Conservation (phyloP, 164 flowering plant species). For the Stephania cephalantha region DNA sequence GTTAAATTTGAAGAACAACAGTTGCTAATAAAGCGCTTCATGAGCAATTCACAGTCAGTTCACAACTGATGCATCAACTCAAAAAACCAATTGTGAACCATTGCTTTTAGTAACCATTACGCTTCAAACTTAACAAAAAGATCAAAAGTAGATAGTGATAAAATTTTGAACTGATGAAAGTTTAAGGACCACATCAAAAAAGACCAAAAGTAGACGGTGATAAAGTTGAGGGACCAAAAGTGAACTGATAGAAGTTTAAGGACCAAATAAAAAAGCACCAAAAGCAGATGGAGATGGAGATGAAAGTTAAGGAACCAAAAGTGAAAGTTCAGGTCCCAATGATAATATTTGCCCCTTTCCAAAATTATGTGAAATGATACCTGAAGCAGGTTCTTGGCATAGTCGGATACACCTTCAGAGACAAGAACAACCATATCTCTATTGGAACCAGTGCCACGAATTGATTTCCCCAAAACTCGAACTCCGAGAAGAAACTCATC, state of each 20-base stretch:
- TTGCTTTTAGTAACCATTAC: not conserved
- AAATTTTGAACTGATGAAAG: no score
- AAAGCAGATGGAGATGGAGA: no score
- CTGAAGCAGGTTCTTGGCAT: constrained; percentile 72
- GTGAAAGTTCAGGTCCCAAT: not conserved
- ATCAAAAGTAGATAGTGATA: not conserved
- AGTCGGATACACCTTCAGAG: constrained; percentile 91
- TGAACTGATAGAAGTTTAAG: no score
- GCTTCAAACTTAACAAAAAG: not conserved
- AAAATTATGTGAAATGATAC: constrained; percentile 20
- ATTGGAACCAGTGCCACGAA: constrained; percentile 71
- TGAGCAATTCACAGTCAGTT: not conserved
- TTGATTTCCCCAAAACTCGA: constrained; percentile 88
- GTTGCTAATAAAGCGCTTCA: no score
- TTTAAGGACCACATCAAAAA: no score
- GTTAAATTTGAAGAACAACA: no score
- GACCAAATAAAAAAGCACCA: no score
- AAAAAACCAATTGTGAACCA: not conserved
- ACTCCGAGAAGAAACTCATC: constrained; percentile 94
- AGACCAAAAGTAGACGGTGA: no score
- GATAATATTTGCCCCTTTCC: no score
- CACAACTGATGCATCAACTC: not conserved
- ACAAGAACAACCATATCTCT: constrained; percentile 91
- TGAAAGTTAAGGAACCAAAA: not conserved
- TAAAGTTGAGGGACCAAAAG: no score